Conservation (phyloP, 192 early-diverging fungal genomes). For the Gryganskiella cystojenkinii region DNA sequence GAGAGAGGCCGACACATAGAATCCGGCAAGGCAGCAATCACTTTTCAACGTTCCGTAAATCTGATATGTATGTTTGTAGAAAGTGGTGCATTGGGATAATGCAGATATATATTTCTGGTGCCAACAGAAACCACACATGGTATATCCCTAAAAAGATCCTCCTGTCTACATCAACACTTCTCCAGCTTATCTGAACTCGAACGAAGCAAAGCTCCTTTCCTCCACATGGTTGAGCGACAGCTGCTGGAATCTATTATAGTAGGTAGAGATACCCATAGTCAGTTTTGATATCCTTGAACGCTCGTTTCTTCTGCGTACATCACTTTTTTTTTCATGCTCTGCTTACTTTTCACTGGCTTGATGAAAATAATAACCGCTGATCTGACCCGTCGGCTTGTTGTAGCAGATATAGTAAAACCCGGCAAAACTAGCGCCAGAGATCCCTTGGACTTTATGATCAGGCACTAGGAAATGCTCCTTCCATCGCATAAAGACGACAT, state of each 20-base stretch:
- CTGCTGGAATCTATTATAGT: slow-evolving; percentile 57
- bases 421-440: slow-evolving; percentile 88
- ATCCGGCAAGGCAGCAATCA: too few species aligned
- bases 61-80: too few species aligned
- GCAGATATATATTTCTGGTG: too few species aligned
- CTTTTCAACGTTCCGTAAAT: too few species aligned
- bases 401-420: slow-evolving; percentile 92
- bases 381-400: slow-evolving; percentile 66
- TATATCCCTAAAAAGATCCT: too few species aligned
- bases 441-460: slow-evolving; percentile 79
- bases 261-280: neutral
- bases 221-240: slow-evolving; percentile 53
- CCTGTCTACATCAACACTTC: too few species aligned
- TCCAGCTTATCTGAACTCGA: slow-evolving; percentile 62
- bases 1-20: too few species aligned
- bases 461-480: slow-evolving; percentile 93
- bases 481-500: slow-evolving; percentile 91
- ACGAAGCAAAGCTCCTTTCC: slow-evolving; percentile 55
- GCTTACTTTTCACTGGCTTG: slow-evolving; percentile 63
- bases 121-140: too few species aligned
- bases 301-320: neutral
- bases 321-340: neutral
- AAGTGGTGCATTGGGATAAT: too few species aligned
- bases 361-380: slow-evolving; percentile 76
- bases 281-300: too few species aligned